A percentile compares a stretch with the other conserved stretches of the same genome.
Conservation (phyloP, 495 filamentous ascomycete species). For the Aspergillus asperescens region DNA sequence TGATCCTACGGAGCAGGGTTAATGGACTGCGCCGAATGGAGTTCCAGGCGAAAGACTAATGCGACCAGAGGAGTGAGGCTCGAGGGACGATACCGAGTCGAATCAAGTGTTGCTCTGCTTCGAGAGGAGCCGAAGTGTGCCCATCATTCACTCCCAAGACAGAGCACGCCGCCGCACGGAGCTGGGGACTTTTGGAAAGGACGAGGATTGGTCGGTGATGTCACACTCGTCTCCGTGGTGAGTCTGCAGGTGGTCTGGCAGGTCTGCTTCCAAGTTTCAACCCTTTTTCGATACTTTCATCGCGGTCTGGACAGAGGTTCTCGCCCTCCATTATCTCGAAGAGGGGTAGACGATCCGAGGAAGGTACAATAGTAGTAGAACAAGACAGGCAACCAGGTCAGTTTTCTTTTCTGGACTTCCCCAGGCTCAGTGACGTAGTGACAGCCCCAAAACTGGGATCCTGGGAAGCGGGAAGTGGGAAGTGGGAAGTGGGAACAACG, state of each 20-base stretch:
- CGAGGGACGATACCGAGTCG: background rate
- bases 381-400: background rate
- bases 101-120: background rate
- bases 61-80: background rate
- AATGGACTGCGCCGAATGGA: no score
- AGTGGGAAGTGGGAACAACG: no score
- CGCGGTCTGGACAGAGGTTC: background rate
- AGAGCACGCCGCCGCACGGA: no score
- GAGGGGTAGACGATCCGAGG: no score
- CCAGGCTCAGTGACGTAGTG: background rate
- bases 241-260: background rate
- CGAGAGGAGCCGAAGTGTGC: background rate
- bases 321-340: constrained; percentile 8
- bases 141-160: background rate
- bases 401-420: background rate
- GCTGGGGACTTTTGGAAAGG: background rate
- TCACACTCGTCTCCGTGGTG: constrained; percentile 5
- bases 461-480: no score
- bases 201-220: constrained; percentile 4
- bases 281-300: background rate
- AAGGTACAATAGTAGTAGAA: no score
- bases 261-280: background rate
- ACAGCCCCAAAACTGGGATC: background rate
- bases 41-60: constrained; percentile 8
- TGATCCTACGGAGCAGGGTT: background rate